Conservation (phyloP, 2,329 filamentous ascomycete genomes). For the Alternaria arbusti region DNA sequence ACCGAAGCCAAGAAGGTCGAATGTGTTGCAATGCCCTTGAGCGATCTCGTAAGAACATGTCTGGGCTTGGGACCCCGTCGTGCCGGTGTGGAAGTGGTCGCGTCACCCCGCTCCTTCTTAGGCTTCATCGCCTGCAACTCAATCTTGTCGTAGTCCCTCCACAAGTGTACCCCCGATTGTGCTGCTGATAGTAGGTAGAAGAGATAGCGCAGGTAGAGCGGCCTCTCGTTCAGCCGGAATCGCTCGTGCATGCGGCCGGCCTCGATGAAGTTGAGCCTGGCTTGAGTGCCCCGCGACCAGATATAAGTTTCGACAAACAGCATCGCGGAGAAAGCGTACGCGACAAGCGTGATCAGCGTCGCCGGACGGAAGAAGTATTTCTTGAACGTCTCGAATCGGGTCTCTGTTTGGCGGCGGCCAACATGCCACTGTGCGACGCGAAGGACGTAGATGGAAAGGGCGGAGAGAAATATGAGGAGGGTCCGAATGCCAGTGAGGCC, state of each 20-base stretch:
- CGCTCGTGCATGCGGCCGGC: slow-evolving; percentile 71
- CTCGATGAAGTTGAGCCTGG: slow-evolving; percentile 75
- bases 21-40: slow-evolving; percentile 22
- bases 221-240: slow-evolving; percentile 81
- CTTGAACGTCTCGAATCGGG: slow-evolving; percentile 69
- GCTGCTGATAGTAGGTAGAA: slow-evolving; percentile 71
- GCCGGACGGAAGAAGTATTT: slow-evolving; percentile 64
- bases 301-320: slow-evolving; percentile 83
- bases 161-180: slow-evolving; percentile 75
- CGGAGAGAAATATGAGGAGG: slow-evolving; percentile 75
- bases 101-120: slow-evolving; percentile 24
- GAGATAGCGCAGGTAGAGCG: slow-evolving; percentile 78
- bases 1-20: slow-evolving; percentile 53
- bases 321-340: slow-evolving; percentile 79
- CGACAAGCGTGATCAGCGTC: slow-evolving; percentile 72
- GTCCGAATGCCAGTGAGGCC: slow-evolving; percentile 77
- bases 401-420: slow-evolving; percentile 68
- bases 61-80: slow-evolving; percentile 23
- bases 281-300: slow-evolving; percentile 67
- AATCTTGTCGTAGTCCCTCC: slow-evolving; percentile 75
- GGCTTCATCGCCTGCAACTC: slow-evolving; percentile 51
- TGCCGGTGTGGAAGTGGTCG: slow-evolving; percentile 1
- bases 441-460: slow-evolving; percentile 79
- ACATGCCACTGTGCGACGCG: slow-evolving; percentile 82
- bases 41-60: slow-evolving; percentile 24